A percentile compares a stretch with the other conserved stretches of the same genome.
phyloP scores from a whole-genome alignment of 495 filamentous ascomycete genomes.

The Podospora comata region DNA sequence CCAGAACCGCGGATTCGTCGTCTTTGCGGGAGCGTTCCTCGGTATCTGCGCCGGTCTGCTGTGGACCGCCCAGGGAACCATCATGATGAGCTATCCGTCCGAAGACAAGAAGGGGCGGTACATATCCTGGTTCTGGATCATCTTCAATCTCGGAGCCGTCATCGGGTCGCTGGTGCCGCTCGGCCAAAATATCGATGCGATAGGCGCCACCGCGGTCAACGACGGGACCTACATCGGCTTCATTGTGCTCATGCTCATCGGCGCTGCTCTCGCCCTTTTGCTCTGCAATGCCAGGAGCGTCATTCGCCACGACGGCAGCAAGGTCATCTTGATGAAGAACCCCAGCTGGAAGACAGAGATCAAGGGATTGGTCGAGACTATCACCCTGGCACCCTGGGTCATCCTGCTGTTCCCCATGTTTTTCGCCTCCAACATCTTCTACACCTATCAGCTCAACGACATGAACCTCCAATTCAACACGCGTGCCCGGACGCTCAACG shows the following conservation, averaged over 20 bases:
- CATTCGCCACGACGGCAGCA: constrained; percentile 71
- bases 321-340: constrained; percentile 81
- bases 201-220: constrained; percentile 56
- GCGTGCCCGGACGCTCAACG: constrained; percentile 79
- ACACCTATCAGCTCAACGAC: constrained; percentile 65
- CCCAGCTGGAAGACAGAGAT: constrained; percentile 79
- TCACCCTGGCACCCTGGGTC: constrained; percentile 72
- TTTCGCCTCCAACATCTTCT: constrained; percentile 76
- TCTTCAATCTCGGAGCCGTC: constrained; percentile 91
- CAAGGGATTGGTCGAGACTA: constrained; percentile 70
- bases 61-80: constrained; percentile 89
- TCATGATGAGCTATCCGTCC: constrained; percentile 92
- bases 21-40: constrained; percentile 71
- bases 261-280: constrained; percentile 66
- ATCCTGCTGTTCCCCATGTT: constrained; percentile 86
- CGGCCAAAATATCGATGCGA: constrained; percentile 70
- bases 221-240: constrained; percentile 91
- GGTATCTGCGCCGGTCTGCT: constrained; percentile 80
- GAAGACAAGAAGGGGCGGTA: constrained; percentile 82
- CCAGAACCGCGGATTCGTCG: constrained; percentile 69
- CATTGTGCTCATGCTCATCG: constrained; percentile 76
- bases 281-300: constrained; percentile 77
- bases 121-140: constrained; percentile 90
- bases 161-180: constrained; percentile 84
- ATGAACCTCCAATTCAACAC: constrained; percentile 77